These are phyloP conservation scores for Fraxinus baroniana DNA, from an alignment of 305 asterid species.

Conservation along the genomic window DNA sequence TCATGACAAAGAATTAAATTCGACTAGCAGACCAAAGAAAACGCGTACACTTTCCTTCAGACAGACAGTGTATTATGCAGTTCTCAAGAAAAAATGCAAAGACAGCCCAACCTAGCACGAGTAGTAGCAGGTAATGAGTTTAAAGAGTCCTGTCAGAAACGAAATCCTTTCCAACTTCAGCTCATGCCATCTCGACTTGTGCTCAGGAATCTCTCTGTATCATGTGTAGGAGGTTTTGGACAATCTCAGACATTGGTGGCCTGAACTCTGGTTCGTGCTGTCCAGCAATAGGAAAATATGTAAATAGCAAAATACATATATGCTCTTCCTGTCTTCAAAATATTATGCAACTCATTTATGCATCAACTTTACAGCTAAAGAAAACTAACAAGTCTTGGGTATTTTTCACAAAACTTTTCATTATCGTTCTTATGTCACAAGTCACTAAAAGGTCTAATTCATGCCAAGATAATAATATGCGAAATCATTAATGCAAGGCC, in stretches of 20 bases:
- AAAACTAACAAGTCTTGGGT: background rate
- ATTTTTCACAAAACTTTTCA: background rate
- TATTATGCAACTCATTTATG: background rate
- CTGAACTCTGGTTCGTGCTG: slow-evolving; percentile 62
- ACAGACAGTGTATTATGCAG: background rate
- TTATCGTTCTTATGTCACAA: background rate
- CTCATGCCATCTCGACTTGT: background rate
- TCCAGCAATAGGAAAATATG: background rate
- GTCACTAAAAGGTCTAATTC: background rate
- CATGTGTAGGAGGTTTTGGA: slow-evolving; percentile 49
- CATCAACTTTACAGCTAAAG: background rate
- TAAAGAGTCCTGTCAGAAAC: background rate
- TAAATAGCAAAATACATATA: background rate
- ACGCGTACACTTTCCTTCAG: background rate
- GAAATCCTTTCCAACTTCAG: background rate
- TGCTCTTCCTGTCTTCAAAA: background rate
- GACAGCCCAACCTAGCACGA: background rate
- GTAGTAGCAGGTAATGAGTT: background rate
- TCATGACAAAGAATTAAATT: background rate
- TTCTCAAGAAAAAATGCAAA: background rate
- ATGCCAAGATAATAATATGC: background rate
- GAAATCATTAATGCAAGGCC: background rate
- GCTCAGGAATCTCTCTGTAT: slow-evolving; percentile 22
- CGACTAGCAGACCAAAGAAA: background rate
- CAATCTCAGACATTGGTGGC: slow-evolving; percentile 69